Percentiles rank a stretch among this genome's conserved stretches.
phyloP scores from a whole-genome alignment of 805 yeast species.

The Lipomyces yamadae region DNA sequence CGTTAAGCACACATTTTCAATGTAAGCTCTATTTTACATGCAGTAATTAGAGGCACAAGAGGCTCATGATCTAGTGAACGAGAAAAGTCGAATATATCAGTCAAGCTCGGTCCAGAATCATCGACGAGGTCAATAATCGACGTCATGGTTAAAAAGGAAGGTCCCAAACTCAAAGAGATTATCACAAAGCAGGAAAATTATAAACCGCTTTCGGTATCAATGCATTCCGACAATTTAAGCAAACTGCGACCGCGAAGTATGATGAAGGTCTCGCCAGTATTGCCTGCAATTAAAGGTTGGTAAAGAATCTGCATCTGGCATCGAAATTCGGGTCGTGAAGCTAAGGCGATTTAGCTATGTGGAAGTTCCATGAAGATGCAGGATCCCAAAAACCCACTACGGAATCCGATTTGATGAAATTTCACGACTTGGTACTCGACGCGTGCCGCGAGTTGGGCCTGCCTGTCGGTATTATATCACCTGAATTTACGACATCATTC shows the following conservation, averaged over 20 bases:
- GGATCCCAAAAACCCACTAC: neutral
- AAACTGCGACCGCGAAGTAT: constrained; percentile 47
- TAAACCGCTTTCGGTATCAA: constrained; percentile 34
- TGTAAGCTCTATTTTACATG: constrained; percentile 33
- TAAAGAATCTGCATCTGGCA: neutral
- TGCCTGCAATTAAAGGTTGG: constrained; percentile 50
- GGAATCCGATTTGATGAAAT: constrained; percentile 7
- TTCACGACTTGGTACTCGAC: constrained; percentile 22
- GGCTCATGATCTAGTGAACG: constrained; percentile 49
- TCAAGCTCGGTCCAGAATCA: constrained; percentile 57
- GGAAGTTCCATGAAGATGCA: constrained; percentile 48
- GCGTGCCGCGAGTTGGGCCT: constrained; percentile 48
- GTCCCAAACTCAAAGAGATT: constrained; percentile 44
- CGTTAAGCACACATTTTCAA: constrained; percentile 56
- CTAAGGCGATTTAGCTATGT: constrained; percentile 49
- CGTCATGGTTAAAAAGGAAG: constrained; percentile 42
- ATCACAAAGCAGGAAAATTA: constrained; percentile 40
- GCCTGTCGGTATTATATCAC: constrained; percentile 54
- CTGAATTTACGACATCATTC: constrained; percentile 46
- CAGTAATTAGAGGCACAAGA: constrained; percentile 39
- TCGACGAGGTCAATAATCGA: constrained; percentile 51
- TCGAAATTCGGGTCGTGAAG: neutral
- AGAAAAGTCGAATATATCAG: constrained; percentile 55
- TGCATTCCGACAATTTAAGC: constrained; percentile 26
- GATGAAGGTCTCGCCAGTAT: constrained; percentile 56